Base-by-base conservation (phyloP, 257 asterid species). In the Striga asiatica region DNA sequence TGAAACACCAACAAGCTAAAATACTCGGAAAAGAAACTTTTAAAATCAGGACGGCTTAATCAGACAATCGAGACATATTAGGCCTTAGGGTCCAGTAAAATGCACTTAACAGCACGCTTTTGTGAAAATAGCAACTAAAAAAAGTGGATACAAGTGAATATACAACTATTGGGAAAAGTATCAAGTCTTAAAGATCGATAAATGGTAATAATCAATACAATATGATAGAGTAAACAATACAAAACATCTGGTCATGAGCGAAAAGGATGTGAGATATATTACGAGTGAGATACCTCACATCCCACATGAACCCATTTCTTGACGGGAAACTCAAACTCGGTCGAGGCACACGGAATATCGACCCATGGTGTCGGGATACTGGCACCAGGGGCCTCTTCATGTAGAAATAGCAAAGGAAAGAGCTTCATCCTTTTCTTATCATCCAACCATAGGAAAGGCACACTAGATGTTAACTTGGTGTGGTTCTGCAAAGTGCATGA, bases 291-390 rank as follows among this genome's bases (percentile, higher is more conserved):
- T 78, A 89, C 97, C 95, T 83, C 87, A 49, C 93, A 89, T 72
- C 94, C 94, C 61, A 89, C 75, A 72, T 89, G 97, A 71, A 85
- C 83, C 97, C 97, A 89, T 69, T 70, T 83, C 66, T 69, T 74
- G 64, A 66, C 2, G 7, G 93, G 89, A 63, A 85, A 69, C 58
- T 81, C 93, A 35, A 64, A 24, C 57, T 66, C 64, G 8, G 83
- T 43, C 14, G 76, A 72, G 63, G 75, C 76, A 54, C 71, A 54
- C 24, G 72, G 73, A 62, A 66, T 63, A 57, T 41, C 80, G 5
- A 17, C 37, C 81, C 65, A 68, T 14, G 64, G 55, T 65, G 58
- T 60, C 56, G 66, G 50, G 56, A 42, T 65, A 48, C 59, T 74
- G 47, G 71, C 68, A 64, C 47, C 41, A 6, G 76, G 76, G 66